Conservation (phyloP, 2,329 filamentous ascomycete genomes). For the Thelonectria discophora region DNA sequence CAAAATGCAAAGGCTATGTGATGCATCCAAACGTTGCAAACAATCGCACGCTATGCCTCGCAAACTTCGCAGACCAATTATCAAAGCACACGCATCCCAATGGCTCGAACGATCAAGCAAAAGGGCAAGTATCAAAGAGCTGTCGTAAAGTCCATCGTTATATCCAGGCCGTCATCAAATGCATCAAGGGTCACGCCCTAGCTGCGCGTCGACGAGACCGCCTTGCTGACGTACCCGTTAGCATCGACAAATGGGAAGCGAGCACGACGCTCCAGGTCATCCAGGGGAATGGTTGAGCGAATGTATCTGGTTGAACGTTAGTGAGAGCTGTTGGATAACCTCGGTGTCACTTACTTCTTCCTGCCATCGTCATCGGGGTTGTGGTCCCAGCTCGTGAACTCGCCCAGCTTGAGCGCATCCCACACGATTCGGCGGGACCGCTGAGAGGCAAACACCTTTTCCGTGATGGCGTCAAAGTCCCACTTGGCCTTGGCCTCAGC, state of each 20-base stretch:
- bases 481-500: slow-evolving; percentile 78
- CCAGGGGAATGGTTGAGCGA: slow-evolving; percentile 81
- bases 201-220: slow-evolving; percentile 49
- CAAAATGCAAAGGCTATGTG: slow-evolving; percentile 33
- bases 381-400: slow-evolving; percentile 86
- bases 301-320: slow-evolving; percentile 73
- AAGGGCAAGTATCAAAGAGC: not conserved
- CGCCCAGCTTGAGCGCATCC: slow-evolving; percentile 78
- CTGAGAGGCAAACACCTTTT: slow-evolving; percentile 79
- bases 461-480: slow-evolving; percentile 82
- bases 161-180: not conserved
- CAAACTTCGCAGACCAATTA: slow-evolving; percentile 13
- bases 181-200: slow-evolving; percentile 1
- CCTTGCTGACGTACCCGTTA: slow-evolving; percentile 58
- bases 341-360: slow-evolving; percentile 62
- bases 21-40: slow-evolving; percentile 21
- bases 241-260: slow-evolving; percentile 74
- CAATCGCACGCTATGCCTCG: slow-evolving; percentile 23
- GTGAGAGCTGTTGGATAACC: slow-evolving; percentile 31
- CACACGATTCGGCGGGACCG: slow-evolving; percentile 81
- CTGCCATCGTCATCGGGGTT: slow-evolving; percentile 76
- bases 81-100: not conserved
- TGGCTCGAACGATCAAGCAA: not conserved
- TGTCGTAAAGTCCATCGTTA: not conserved
- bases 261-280: slow-evolving; percentile 80